Evolutionary conservation across 2,329 filamentous ascomycete species (phyloP), one percentile per base, ranked within the genome.

Genomic region (Macroventuria anomochaeta): DNA sequence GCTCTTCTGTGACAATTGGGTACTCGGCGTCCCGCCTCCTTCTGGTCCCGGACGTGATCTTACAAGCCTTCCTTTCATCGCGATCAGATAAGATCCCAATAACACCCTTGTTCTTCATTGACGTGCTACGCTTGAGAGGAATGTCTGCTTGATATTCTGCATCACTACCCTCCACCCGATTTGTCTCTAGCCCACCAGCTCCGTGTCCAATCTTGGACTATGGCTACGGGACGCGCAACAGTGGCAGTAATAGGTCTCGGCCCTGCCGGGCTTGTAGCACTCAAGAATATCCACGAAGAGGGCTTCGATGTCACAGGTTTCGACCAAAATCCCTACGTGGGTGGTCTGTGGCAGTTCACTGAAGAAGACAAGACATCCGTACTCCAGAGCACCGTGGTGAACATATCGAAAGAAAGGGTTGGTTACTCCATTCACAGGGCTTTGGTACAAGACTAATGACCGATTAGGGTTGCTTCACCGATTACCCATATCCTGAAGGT

Each of bases 271-370:
- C 39, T 44, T 3, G 46, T 48, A n/a, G 41, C 53, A 1, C 18
- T 46, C 37, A 42, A 41, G 29, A 65, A 68, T 20, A 42, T 68
- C 0, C 49, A 40, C 12, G 63, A 66, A 28, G 57, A 65, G 47
- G 64, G 62, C 1, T 65, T 65, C 18, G 50, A 59, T 4, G 64
- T 42, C 4, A 64, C 55, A 3, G 63, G 58, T 3, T 67, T 65
- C 33, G 62, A 68, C 25, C 57, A 55, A 17, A 62, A 62, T 25
- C 37, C 47, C 20, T 63, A 65, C 32, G 37, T 67, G 10, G 61
- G 63, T n/a, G 63, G 65, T 3, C 25, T 67, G 12, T 68, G 63
- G 65, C 58, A 64, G 21, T 65, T 59, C 26, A 64, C 62, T 0
- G 47, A 55, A 15, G 40, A 60, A 26, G 58, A 67, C n/a, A 57